A percentile compares a stretch with the other conserved stretches of the same genome.
Evolutionary conservation across 805 yeast genomes (phyloP).

Genomic region (Torulaspora indica): DNA sequence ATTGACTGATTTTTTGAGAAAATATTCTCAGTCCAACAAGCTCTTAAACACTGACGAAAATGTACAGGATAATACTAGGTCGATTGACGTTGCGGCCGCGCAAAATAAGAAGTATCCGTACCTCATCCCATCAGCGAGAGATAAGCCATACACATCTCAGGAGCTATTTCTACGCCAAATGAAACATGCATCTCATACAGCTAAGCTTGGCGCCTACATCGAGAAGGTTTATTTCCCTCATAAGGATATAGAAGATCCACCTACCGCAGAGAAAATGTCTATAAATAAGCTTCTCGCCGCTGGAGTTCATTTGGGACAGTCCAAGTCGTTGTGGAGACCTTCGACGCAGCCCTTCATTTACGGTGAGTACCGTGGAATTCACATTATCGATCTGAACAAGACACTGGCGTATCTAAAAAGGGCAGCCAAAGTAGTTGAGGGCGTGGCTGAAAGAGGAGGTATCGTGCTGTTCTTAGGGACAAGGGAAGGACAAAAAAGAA

Average conservation of each 20-base stretch:
- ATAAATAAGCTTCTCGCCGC: slow-evolving; percentile 76
- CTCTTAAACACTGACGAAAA: slow-evolving; percentile 18
- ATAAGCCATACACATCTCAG: slow-evolving; percentile 66
- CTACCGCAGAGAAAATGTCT: slow-evolving; percentile 51
- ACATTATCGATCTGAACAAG: slow-evolving; percentile 83
- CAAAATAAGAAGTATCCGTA: slow-evolving; percentile 42
- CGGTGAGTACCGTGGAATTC: slow-evolving; percentile 87
- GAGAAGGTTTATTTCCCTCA: slow-evolving; percentile 65
- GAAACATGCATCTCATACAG: slow-evolving; percentile 52
- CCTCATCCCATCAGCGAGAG: slow-evolving; percentile 54
- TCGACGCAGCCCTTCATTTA: slow-evolving; percentile 80
- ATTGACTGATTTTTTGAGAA: slow-evolving; percentile 27
- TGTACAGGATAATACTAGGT: slow-evolving; percentile 3
- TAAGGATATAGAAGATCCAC: slow-evolving; percentile 58
- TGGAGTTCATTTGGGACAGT: slow-evolving; percentile 92
- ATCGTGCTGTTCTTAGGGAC: slow-evolving; percentile 81
- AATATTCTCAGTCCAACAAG: slow-evolving; percentile 25
- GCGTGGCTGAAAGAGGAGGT: slow-evolving; percentile 81
- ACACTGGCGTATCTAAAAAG: slow-evolving; percentile 70
- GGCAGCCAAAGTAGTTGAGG: slow-evolving; percentile 81
- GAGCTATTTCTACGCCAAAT: slow-evolving; percentile 73
- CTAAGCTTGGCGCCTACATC: slow-evolving; percentile 59
- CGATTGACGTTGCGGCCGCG: slow-evolving; percentile 7
- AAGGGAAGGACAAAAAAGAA: slow-evolving; percentile 65
- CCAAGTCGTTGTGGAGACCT: slow-evolving; percentile 72